A percentile compares a stretch with the other conserved stretches of the same genome.
These are phyloP conservation scores for Pythium guiyangense DNA, from an alignment of 352 stramenopile genomes.

Conservation along the genomic window DNA sequence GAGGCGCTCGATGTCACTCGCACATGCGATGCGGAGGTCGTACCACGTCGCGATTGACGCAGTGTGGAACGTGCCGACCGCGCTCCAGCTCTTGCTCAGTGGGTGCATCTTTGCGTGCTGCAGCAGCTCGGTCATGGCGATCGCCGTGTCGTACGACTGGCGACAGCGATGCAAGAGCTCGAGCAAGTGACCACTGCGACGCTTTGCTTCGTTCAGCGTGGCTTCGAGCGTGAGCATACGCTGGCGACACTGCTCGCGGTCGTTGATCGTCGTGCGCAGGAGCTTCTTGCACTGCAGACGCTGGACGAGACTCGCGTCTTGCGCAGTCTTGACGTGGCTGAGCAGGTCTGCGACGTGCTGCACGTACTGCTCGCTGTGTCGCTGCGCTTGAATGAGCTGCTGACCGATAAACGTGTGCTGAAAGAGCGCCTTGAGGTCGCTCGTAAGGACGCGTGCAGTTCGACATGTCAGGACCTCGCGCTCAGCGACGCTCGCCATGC, in stretches of 20 bases:
- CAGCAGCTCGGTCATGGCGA: slow-evolving; percentile 14
- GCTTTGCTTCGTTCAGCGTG: slow-evolving; percentile 15
- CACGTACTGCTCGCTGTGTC: slow-evolving; percentile 5
- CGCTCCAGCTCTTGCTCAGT: slow-evolving; percentile 30
- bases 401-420: slow-evolving; percentile 11
- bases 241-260: slow-evolving; percentile 19
- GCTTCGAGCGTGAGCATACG: slow-evolving; percentile 14
- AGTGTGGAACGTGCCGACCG: slow-evolving; percentile 28
- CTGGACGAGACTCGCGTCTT: slow-evolving; percentile 11
- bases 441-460: slow-evolving; percentile 3
- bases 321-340: not conserved
- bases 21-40: slow-evolving; percentile 18
- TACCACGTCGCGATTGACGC: slow-evolving; percentile 22
- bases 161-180: slow-evolving; percentile 19
- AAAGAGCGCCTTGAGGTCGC: slow-evolving; percentile 23
- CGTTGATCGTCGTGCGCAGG: slow-evolving; percentile 12
- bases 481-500: slow-evolving; percentile 9
- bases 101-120: slow-evolving; percentile 32
- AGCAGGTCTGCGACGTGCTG: slow-evolving; percentile 11
- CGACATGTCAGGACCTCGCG: slow-evolving; percentile 7
- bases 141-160: slow-evolving; percentile 20
- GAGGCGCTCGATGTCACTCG: slow-evolving; percentile 18
- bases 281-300: slow-evolving; percentile 6
- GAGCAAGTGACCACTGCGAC: slow-evolving; percentile 16
- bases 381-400: slow-evolving; percentile 13